These are phyloP conservation scores for Phytophthora macrochlamydospora DNA, from an alignment of 352 stramenopile species.

Conservation along the genomic window DNA sequence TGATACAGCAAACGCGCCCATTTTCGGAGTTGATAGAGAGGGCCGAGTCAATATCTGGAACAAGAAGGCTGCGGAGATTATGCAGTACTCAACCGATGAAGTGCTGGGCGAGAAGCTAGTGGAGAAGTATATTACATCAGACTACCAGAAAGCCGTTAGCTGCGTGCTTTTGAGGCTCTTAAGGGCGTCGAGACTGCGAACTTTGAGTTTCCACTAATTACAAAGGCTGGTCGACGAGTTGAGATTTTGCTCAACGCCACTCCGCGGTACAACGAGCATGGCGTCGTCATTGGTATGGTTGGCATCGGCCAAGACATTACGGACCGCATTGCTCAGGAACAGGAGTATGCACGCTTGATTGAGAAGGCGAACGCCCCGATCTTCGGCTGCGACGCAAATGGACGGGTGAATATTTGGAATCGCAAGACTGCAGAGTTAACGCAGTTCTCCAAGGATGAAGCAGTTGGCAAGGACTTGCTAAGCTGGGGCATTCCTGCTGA, in stretches of 20 bases:
- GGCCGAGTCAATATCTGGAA: conserved; percentile 92
- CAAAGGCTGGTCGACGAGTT: conserved; percentile 76
- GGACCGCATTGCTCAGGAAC: conserved; percentile 72
- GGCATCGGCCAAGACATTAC: conserved; percentile 90
- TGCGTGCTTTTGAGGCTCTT: conserved; percentile 70
- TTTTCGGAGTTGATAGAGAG: conserved; percentile 88
- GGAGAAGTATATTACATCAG: conserved; percentile 88
- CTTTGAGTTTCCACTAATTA: conserved; percentile 88
- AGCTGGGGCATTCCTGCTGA: conserved; percentile 63
- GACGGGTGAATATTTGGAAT: conserved; percentile 91
- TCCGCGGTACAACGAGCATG: conserved; percentile 80
- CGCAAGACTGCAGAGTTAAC: conserved; percentile 91
- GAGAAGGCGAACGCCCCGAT: conserved; percentile 92
- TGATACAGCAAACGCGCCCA: conserved; percentile 90
- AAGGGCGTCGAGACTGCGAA: conserved; percentile 72
- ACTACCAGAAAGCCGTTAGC: conserved; percentile 69
- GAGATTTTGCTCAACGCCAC: conserved; percentile 90
- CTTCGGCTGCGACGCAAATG: conserved; percentile 84
- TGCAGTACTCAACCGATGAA: conserved; percentile 89
- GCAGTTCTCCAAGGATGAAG: conserved; percentile 88
- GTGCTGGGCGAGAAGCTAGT: conserved; percentile 91
- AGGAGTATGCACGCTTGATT: conserved; percentile 85
- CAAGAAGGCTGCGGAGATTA: conserved; percentile 91
- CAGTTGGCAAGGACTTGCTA: conserved; percentile 82
- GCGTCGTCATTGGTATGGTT: conserved; percentile 84